These are phyloP conservation scores for Dactylorhiza incarnata DNA, from an alignment of 106 monocot genomes.

Conservation along the genomic window DNA sequence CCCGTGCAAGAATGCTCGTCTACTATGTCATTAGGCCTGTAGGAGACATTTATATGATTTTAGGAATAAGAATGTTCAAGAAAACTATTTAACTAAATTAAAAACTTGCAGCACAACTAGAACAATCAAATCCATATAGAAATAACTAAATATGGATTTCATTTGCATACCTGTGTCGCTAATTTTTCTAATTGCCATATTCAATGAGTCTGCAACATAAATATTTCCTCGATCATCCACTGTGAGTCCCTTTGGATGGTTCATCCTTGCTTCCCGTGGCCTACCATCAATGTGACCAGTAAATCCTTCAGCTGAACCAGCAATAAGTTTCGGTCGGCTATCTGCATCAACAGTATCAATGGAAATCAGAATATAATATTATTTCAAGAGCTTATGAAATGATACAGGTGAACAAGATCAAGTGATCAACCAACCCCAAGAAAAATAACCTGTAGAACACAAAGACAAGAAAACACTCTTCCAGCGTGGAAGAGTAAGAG, in stretches of 20 bases:
- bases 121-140: neutral
- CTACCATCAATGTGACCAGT: conserved; percentile 89
- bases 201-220: conserved; percentile 87
- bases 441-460: neutral
- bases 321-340: conserved; percentile 84
- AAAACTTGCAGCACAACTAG: neutral
- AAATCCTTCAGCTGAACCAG: conserved; percentile 80
- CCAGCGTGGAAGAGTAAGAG: neutral
- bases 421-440: neutral
- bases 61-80: neutral
- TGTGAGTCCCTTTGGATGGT: conserved; percentile 87
- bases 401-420: neutral
- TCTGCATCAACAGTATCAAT: conserved; percentile 32
- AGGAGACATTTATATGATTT: neutral
- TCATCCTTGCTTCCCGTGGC: conserved; percentile 80
- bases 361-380: neutral
- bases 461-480: neutral
- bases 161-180: conserved; percentile 65
- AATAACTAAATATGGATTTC: neutral
- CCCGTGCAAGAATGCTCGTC: neutral
- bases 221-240: conserved; percentile 90
- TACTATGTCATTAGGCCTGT: neutral
- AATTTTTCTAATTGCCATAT: conserved; percentile 94
- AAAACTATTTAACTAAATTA: neutral
- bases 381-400: neutral